Conservation (phyloP, 2,329 filamentous ascomycete genomes). For the Fusarium cyanostomum region DNA sequence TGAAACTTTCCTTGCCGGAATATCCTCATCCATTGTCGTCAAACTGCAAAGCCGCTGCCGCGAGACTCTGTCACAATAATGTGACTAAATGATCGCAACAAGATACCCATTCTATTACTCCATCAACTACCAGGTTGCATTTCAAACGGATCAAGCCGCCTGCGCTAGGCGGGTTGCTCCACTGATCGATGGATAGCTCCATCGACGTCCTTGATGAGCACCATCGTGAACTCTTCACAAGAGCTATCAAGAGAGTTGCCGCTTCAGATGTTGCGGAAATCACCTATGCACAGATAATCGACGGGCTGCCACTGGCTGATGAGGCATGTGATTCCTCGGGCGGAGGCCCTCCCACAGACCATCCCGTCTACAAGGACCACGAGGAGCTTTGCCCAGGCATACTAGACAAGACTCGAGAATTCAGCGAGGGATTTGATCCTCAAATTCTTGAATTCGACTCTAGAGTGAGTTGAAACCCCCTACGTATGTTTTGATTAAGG, state of each 20-base stretch:
- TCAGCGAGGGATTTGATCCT: slow-evolving; percentile 19
- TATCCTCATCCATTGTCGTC: neutral
- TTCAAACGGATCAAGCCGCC: too few species aligned
- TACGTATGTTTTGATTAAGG: neutral
- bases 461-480: neutral
- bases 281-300: slow-evolving; percentile 39
- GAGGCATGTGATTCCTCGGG: neutral
- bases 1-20: too few species aligned
- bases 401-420: slow-evolving; percentile 23
- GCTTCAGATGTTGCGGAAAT: slow-evolving; percentile 16
- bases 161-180: too few species aligned
- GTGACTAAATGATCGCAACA: too few species aligned
- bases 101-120: too few species aligned
- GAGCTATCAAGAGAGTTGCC: slow-evolving; percentile 23
- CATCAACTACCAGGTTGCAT: too few species aligned
- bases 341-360: neutral
- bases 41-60: too few species aligned
- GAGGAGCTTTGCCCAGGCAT: slow-evolving; percentile 28
- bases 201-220: neutral
- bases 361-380: slow-evolving; percentile 35
- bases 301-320: slow-evolving; percentile 32
- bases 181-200: too few species aligned
- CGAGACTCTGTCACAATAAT: too few species aligned
- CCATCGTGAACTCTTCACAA: neutral
- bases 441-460: slow-evolving; percentile 14